phyloP scores from a whole-genome alignment of 768 basidiomycete genomes.

The Pleurotus giganteus region DNA sequence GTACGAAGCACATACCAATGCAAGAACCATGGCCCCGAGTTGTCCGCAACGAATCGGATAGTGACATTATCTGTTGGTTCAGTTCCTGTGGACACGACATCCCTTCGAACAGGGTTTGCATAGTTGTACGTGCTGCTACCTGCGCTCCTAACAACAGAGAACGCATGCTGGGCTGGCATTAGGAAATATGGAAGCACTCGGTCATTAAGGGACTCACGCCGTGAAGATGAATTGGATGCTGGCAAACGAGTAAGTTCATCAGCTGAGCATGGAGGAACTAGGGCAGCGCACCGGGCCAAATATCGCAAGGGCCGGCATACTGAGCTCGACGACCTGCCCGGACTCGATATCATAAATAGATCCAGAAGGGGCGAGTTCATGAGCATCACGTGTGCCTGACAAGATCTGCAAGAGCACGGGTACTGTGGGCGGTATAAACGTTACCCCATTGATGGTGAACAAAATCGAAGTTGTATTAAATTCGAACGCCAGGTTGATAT shows the following conservation, averaged over 20 bases:
- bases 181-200: constrained; percentile 4
- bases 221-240: constrained; percentile 49
- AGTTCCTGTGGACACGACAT: constrained; percentile 41
- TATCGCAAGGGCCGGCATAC: constrained; percentile 1
- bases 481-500: constrained; percentile 18
- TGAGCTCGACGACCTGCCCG: constrained; percentile 2
- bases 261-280: neutral
- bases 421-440: constrained; percentile 29
- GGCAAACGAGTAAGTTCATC: neutral
- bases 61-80: constrained; percentile 40
- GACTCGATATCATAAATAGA: constrained; percentile 3
- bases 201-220: constrained; percentile 31
- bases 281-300: neutral
- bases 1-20: constrained; percentile 32
- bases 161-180: constrained; percentile 27
- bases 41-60: constrained; percentile 66
- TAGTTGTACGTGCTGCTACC: constrained; percentile 39
- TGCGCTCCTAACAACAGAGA: constrained; percentile 41
- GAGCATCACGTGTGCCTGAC: constrained; percentile 34
- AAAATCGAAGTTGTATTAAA: constrained; percentile 11
- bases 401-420: constrained; percentile 45
- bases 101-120: constrained; percentile 48
- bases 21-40: constrained; percentile 61
- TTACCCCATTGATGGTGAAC: constrained; percentile 30
- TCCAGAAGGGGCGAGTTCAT: constrained; percentile 16